phyloP scores from a whole-genome alignment of 208 protist species.

The Leishmania tropica region DNA sequence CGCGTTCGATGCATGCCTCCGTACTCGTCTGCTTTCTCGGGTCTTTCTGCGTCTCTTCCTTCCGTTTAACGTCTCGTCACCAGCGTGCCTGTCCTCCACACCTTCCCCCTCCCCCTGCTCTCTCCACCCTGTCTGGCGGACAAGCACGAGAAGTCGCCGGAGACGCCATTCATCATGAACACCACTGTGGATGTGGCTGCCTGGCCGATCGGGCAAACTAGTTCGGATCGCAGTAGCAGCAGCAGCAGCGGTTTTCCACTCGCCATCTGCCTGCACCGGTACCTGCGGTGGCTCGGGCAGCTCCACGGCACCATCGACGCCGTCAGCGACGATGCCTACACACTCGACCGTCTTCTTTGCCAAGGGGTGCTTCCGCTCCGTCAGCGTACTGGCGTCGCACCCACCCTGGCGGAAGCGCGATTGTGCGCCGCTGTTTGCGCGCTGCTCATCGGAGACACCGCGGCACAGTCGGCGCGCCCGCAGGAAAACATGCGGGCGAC shows the following conservation, averaged over 20 bases:
- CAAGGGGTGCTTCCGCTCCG: slow-evolving; percentile 27
- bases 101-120: not conserved
- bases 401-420: slow-evolving; percentile 3
- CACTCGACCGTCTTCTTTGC: slow-evolving; percentile 19
- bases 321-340: slow-evolving; percentile 36
- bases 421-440: slow-evolving; percentile 21
- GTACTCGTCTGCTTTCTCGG: not conserved
- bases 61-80: not conserved
- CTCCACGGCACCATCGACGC: slow-evolving; percentile 20
- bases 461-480: not conserved
- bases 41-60: not conserved
- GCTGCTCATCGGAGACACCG: slow-evolving; percentile 16
- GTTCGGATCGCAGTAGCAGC: not conserved
- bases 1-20: not conserved
- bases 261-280: slow-evolving; percentile 18
- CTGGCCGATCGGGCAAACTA: not conserved
- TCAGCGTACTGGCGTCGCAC: slow-evolving; percentile 13
- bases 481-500: not conserved
- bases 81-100: not conserved
- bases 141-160: not conserved
- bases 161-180: slow-evolving; percentile 3
- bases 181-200: not conserved
- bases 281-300: slow-evolving; percentile 27
- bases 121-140: not conserved
- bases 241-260: not conserved